These are phyloP conservation scores for Penicillium sp. DNA, from an alignment of 2,329 filamentous ascomycete species.

Conservation along the genomic window DNA sequence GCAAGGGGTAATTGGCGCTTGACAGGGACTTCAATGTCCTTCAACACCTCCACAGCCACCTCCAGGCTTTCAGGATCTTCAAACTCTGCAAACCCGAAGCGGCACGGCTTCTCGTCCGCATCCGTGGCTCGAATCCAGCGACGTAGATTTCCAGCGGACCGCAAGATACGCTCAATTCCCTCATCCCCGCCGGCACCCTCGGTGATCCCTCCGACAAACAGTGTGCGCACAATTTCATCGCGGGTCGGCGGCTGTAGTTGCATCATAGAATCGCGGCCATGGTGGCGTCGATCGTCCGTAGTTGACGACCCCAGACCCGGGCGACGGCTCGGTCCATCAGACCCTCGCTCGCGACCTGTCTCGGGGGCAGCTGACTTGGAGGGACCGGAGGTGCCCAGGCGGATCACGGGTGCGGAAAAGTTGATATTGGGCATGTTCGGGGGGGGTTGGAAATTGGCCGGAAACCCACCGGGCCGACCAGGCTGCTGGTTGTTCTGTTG, in stretches of 20 bases:
- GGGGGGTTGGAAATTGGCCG: slow-evolving; percentile 78
- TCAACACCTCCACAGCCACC: slow-evolving; percentile 76
- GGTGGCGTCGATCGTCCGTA: slow-evolving; percentile 61
- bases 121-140: slow-evolving; percentile 78
- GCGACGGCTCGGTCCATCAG: slow-evolving; percentile 44
- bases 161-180: slow-evolving; percentile 70
- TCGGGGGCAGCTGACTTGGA: slow-evolving; percentile 52
- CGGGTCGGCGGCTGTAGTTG: slow-evolving; percentile 72
- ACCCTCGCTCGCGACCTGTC: slow-evolving; percentile 41
- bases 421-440: slow-evolving; percentile 96
- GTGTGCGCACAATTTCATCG: slow-evolving; percentile 85
- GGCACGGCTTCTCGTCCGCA: slow-evolving; percentile 73
- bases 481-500: slow-evolving; percentile 69
- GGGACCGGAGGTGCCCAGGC: slow-evolving; percentile 69
- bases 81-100: slow-evolving; percentile 93
- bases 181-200: slow-evolving; percentile 71
- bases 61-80: slow-evolving; percentile 84
- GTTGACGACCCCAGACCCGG: slow-evolving; percentile 56
- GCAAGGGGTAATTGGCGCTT: slow-evolving; percentile 59
- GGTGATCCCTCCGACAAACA: slow-evolving; percentile 83
- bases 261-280: slow-evolving; percentile 62
- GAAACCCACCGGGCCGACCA: slow-evolving; percentile 73
- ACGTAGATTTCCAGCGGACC: slow-evolving; percentile 69
- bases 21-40: slow-evolving; percentile 72
- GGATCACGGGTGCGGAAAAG: slow-evolving; percentile 93